These are phyloP conservation scores for Sporodiniella umbellata DNA, from an alignment of 371 early-diverging fungal genomes.

Conservation along the genomic window DNA sequence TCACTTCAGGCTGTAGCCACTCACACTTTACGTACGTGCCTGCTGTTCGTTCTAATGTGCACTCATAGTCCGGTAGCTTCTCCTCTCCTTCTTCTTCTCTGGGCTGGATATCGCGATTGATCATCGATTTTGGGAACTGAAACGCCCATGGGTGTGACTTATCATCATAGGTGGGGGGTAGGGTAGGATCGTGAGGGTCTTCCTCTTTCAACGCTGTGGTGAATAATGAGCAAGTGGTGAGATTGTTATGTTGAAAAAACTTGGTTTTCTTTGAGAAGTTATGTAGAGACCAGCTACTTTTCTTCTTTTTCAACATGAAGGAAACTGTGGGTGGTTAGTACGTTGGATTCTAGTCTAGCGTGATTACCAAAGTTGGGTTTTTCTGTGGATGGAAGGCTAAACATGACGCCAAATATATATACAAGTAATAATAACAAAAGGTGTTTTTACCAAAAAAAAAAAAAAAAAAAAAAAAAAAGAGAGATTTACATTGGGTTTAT, in stretches of 20 bases:
- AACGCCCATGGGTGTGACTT: conserved; percentile 22
- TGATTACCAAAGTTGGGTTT: neutral
- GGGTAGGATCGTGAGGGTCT: neutral
- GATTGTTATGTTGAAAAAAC: too few species aligned
- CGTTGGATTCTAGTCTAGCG: too few species aligned
- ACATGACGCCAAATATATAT: too few species aligned
- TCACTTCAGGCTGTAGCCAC: conserved; percentile 7
- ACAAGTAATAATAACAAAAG: too few species aligned
- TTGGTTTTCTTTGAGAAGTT: too few species aligned
- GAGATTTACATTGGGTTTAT: too few species aligned
- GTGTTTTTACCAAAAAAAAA: neutral
- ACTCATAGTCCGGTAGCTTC: conserved; percentile 23
- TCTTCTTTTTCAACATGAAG: conserved; percentile 6
- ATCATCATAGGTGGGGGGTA: conserved; percentile 20
- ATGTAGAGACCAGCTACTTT: conserved; percentile 21
- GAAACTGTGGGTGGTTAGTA: too few species aligned
- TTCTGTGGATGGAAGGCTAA: neutral
- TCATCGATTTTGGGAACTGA: conserved; percentile 9
- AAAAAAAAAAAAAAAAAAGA: neutral
- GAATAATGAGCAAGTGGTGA: too few species aligned
- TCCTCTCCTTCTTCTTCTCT: conserved; percentile 31
- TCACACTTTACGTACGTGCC: conserved; percentile 26
- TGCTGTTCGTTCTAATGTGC: conserved; percentile 14
- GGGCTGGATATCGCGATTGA: conserved; percentile 9
- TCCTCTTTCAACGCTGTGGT: too few species aligned